Evolutionary conservation across 352 stramenopile species (phyloP).

Genomic region (Phytopythium aichiense): DNA sequence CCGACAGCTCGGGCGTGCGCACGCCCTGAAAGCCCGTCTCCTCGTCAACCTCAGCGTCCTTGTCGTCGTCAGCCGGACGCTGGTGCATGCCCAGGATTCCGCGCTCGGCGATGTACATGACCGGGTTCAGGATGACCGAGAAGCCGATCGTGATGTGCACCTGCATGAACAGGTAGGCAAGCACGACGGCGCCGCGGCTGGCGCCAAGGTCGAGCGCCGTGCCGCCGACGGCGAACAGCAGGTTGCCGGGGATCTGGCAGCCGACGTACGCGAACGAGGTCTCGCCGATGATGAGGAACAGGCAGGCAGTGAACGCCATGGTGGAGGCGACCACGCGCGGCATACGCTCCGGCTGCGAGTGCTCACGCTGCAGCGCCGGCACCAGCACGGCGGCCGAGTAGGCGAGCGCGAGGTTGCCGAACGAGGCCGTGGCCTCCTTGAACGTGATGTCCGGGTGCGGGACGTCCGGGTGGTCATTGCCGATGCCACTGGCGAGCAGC

Average conservation of each 20-base stretch:
- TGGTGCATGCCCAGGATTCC: conserved; percentile 59
- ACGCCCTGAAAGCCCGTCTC: conserved; percentile 23
- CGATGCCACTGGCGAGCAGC: conserved; percentile 39
- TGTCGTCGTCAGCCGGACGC: conserved; percentile 20
- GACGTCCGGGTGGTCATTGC: conserved; percentile 30
- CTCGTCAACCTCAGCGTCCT: conserved; percentile 10
- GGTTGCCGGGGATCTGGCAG: conserved; percentile 62
- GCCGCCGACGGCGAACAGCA: conserved; percentile 52
- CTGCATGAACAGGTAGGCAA: conserved; percentile 63
- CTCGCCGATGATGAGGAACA: conserved; percentile 51
- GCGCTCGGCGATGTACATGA: conserved; percentile 54
- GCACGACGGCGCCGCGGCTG: conserved; percentile 41
- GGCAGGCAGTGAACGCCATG: conserved; percentile 35
- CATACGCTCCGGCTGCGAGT: conserved; percentile 60
- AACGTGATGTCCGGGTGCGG: conserved; percentile 39
- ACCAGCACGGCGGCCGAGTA: conserved; percentile 58
- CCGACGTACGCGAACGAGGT: conserved; percentile 40
- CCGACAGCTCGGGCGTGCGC: conserved; percentile 18
- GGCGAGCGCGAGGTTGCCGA: conserved; percentile 55
- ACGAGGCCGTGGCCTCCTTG: conserved; percentile 42
- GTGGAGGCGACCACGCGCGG: conserved; percentile 43
- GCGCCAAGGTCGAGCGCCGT: conserved; percentile 38
- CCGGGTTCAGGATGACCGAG: conserved; percentile 52
- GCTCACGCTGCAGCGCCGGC: conserved; percentile 53
- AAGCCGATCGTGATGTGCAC: conserved; percentile 61